Percentiles rank a stretch among this genome's conserved stretches.
Evolutionary conservation across 495 filamentous ascomycete species (phyloP).

Genomic region (Aspergillus olivimuriae): DNA sequence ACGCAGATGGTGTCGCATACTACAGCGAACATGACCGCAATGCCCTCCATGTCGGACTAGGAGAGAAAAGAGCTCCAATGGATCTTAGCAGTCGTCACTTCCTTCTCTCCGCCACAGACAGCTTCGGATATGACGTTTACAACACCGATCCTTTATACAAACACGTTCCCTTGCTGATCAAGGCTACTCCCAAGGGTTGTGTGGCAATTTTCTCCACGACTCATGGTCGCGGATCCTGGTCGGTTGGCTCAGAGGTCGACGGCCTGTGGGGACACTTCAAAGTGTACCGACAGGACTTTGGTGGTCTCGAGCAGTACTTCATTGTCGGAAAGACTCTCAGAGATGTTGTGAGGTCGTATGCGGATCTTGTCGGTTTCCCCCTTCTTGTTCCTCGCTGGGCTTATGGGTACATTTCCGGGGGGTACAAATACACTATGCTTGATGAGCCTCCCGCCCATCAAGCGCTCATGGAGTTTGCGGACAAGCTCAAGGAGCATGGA

Average conservation of each 20-base stretch:
- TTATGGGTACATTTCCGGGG: conserved; percentile 62
- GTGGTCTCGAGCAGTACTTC: conserved; percentile 63
- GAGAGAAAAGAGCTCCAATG: conserved; percentile 67
- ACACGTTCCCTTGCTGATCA: conserved; percentile 63
- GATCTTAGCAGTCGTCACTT: conserved; percentile 61
- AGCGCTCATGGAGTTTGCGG: conserved; percentile 52
- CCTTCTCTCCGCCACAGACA: conserved; percentile 59
- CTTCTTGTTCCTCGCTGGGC: conserved; percentile 60
- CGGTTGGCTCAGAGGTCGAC: conserved; percentile 64
- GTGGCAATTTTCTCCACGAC: conserved; percentile 62
- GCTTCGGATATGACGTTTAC: conserved; percentile 64
- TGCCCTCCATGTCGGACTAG: conserved; percentile 58
- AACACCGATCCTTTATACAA: conserved; percentile 68
- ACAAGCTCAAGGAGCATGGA: conserved; percentile 52
- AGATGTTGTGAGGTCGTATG: conserved; percentile 58
- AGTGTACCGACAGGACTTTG: conserved; percentile 62
- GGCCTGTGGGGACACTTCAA: conserved; percentile 66
- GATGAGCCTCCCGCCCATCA: conserved; percentile 54
- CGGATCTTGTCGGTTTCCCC: conserved; percentile 59
- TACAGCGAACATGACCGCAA: conserved; percentile 53
- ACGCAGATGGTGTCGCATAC: conserved; percentile 51
- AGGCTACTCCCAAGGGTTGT: conserved; percentile 51
- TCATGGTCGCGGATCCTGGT: conserved; percentile 55
- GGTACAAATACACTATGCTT: conserved; percentile 63
- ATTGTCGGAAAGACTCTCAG: conserved; percentile 58